Evolutionary conservation across 2,329 filamentous ascomycete genomes (phyloP).

Genomic region (Chaetoscypha palmicola): DNA sequence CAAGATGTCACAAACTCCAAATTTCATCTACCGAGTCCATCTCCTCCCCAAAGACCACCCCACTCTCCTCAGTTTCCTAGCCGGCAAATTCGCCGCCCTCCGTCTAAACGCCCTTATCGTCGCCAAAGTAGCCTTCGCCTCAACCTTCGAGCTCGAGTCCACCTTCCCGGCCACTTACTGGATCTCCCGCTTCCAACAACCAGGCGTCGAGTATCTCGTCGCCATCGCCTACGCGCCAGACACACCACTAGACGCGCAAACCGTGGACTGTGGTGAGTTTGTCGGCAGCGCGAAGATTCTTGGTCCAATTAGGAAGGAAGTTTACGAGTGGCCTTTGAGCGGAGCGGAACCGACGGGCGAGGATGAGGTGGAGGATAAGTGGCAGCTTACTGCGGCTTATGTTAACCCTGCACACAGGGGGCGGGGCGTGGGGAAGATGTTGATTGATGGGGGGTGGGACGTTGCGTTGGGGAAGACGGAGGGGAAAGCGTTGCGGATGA

Average conservation of each 20-base stretch:
- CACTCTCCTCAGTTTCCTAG: slow-evolving; percentile 18
- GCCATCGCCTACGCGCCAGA: slow-evolving; percentile 22
- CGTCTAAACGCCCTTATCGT: slow-evolving; percentile 28
- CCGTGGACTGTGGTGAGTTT: slow-evolving; percentile 25
- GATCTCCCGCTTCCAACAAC: slow-evolving; percentile 22
- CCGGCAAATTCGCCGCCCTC: slow-evolving; percentile 24
- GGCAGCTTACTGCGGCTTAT: slow-evolving; percentile 25
- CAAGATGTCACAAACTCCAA: too few relatives aligned
- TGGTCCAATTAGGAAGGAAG: slow-evolving; percentile 23
- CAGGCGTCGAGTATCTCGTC: slow-evolving; percentile 28
- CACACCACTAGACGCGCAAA: slow-evolving; percentile 13
- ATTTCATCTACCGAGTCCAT: slow-evolving; percentile 17
- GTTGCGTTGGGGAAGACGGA: slow-evolving; percentile 16
- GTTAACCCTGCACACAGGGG: slow-evolving; percentile 18
- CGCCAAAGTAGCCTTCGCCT: slow-evolving; percentile 28
- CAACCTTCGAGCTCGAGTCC: slow-evolving; percentile 30
- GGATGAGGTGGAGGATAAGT: slow-evolving; percentile 26
- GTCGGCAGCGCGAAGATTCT: slow-evolving; percentile 30
- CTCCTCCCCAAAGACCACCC: slow-evolving; percentile 15
- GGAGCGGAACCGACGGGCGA: slow-evolving; percentile 17
- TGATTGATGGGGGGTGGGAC: slow-evolving; percentile 16
- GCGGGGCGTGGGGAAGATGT: slow-evolving; percentile 21
- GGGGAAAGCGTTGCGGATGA: slow-evolving; percentile 16
- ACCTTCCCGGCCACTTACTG: slow-evolving; percentile 24
- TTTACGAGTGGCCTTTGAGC: slow-evolving; percentile 26